Evolutionary conservation across 176 grass and related monocot genomes (phyloP), one percentile per base, ranked within the genome.

Genomic region (Paspalum vaginatum): DNA sequence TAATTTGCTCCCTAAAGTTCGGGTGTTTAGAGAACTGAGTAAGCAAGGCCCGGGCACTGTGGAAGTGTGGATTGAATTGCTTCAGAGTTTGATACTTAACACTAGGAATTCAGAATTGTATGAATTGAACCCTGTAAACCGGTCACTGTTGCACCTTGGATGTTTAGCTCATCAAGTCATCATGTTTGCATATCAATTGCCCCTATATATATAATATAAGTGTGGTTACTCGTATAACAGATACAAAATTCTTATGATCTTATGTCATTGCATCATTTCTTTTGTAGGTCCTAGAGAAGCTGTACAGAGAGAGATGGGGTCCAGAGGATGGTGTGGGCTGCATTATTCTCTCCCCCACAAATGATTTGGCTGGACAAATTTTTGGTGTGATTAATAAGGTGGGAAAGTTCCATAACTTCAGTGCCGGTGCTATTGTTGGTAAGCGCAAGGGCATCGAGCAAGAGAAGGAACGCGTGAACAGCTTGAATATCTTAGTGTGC

Each of bases 401-500:
- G 70, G 90, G 92, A 13, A 82, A 74, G 69, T 71, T 44, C 44
- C 95, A 95, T 87, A 79, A 39, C 65, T 74, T 95, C 43, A 98
- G 84, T 84, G 92, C 44, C 18, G 95, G 92, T 48, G 61, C 53
- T 78, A 80, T 98, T 74, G 93, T 98, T 81, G 93, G 88, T 72
- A 87, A 83, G 27, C 86, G 90, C 59, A 98, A 77, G 79, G 95
- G 93, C 75, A 81, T 98, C 15, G 83, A 89, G 8, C 76, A 74
- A 26, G 95, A 98, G 87, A 98, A 98, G 83, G 83, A 87, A 62
- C 63, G 68, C 1, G 77, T 98, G 39, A 98, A 87, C 78, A 72
- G 18, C 80, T 57, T 98, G 53, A 98, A 95, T 72, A 91, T 98
- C 79, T 84, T 98, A 58, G 86, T 98, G 27, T 95, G 95, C 72